These are phyloP conservation scores for Sordariomycetes sp. DNA, from an alignment of 2,329 filamentous ascomycete species.

Conservation along the genomic window DNA sequence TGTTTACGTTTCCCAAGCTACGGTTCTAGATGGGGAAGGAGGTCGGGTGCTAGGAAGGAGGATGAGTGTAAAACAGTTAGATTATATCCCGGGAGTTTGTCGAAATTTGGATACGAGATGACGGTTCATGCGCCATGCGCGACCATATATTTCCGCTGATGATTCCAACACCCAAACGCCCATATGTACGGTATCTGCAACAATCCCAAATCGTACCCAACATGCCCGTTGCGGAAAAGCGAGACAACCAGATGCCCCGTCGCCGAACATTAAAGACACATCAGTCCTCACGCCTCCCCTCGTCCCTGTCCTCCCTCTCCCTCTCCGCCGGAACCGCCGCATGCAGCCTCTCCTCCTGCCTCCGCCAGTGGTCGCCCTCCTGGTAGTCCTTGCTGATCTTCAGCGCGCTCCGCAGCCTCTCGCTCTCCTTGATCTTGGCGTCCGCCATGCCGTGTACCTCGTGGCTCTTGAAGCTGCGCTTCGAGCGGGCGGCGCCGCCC, in stretches of 20 bases:
- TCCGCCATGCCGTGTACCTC: slow-evolving; percentile 94
- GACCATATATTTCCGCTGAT: neutral
- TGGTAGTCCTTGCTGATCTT: slow-evolving; percentile 79
- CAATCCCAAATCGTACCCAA: neutral
- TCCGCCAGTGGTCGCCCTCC: slow-evolving; percentile 75
- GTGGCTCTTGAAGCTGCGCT: slow-evolving; percentile 65
- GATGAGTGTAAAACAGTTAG: neutral
- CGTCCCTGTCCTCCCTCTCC: slow-evolving; percentile 2
- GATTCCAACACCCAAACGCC: neutral
- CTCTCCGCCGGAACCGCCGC: slow-evolving; percentile 17
- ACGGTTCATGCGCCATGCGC: neutral
- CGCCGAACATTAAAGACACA: neutral
- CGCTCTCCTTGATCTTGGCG: slow-evolving; percentile 92
- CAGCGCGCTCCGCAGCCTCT: slow-evolving; percentile 71
- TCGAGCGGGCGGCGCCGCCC: slow-evolving; percentile 15
- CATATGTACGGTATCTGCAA: neutral
- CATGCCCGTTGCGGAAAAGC: too few relatives aligned
- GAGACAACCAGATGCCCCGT: too few relatives aligned
- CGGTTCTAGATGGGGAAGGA: slow-evolving; percentile 47
- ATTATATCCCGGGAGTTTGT: neutral
- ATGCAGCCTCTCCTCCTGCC: slow-evolving; percentile 57
- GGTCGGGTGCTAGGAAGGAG: neutral
- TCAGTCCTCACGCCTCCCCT: neutral
- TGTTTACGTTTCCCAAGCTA: slow-evolving; percentile 79
- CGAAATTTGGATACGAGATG: neutral